Evolutionary conservation across 2,329 filamentous ascomycete genomes (phyloP), one percentile per base, ranked within the genome.

Genomic region (Cadophora luteo-olivacea): DNA sequence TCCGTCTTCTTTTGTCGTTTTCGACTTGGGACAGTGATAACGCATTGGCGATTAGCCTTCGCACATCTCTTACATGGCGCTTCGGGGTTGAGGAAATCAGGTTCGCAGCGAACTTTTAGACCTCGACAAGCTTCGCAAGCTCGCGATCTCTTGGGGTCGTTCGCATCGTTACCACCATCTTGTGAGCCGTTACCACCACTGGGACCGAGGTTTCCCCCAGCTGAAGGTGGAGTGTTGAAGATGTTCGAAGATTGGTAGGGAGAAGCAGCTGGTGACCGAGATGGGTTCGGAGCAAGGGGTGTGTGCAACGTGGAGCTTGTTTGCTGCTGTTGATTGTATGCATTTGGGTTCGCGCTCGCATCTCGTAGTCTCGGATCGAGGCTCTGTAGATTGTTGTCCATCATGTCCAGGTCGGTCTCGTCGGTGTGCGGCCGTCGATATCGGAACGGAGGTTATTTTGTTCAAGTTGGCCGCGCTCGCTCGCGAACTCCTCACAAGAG

Each of bases 1-100:
- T 83, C 81, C 8, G 81, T 82, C 69, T 82, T 79, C 73, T 82
- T 82, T 61, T 81, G 78, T 67, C 81, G 78, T 72, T 81, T 82
- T 24, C 81, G 78, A 75, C 78, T 81, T 22, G 81, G 75, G 5
- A 76, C 76, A 49, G 80, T 81, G 64, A 81, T 78, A 25, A 81
- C 72, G 61, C 81, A 83, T 61, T 76, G 74, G 12, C 80, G 75
- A 48, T 79, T 78, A 6, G 79, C 76, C 69, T 81, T 80, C 16
- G 76, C 75, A 67, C 81, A 83, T 76, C 81, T 74, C 61, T 79
- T 78, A 69, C 81, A 83, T 33, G 75, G 76, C 22, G 73, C 75
- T 65, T 77, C 76, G 24, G 68, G 68, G 63, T 77, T 77, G 48
- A 77, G 78, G 49, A 75, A 76, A 68, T 77, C 74, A 9, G 78